Evolutionary conservation across 495 filamentous ascomycete species (phyloP).

Genomic region (Tuber microsphaerosporum): DNA sequence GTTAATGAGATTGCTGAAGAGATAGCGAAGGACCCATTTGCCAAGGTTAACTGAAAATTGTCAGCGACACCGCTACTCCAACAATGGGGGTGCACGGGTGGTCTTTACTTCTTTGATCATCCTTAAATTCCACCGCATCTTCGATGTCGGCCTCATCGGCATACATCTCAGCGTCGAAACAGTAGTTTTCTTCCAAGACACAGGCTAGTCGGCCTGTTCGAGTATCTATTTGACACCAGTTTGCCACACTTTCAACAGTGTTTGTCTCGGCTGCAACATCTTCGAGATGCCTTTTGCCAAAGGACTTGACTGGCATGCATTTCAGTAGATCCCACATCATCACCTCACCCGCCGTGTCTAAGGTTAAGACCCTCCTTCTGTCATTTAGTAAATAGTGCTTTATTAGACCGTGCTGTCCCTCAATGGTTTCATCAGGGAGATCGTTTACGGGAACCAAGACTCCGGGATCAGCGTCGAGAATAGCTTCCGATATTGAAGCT

Average conservation of each 20-base stretch:
- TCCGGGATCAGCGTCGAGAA: conserved; percentile 54
- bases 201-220: conserved; percentile 85
- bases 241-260: conserved; percentile 76
- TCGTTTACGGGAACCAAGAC: conserved; percentile 60
- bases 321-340: conserved; percentile 87
- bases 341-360: conserved; percentile 96
- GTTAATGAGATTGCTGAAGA: conserved; percentile 82
- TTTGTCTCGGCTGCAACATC: conserved; percentile 84
- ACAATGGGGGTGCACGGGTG: neutral
- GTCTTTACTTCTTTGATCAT: conserved; percentile 85
- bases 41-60: conserved; percentile 72
- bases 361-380: conserved; percentile 73
- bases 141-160: conserved; percentile 73
- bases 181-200: conserved; percentile 86
- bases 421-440: conserved; percentile 77
- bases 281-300: conserved; percentile 87
- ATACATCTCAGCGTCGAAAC: conserved; percentile 96
- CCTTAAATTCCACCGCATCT: conserved; percentile 69
- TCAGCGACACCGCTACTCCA: neutral
- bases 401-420: conserved; percentile 90
- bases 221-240: conserved; percentile 93
- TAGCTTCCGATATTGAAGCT: conserved; percentile 50
- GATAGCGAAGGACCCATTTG: conserved; percentile 90
- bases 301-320: conserved; percentile 75
- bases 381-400: conserved; percentile 92